Conservation (phyloP, 75 land plant species). For the Larix kaempferi region DNA sequence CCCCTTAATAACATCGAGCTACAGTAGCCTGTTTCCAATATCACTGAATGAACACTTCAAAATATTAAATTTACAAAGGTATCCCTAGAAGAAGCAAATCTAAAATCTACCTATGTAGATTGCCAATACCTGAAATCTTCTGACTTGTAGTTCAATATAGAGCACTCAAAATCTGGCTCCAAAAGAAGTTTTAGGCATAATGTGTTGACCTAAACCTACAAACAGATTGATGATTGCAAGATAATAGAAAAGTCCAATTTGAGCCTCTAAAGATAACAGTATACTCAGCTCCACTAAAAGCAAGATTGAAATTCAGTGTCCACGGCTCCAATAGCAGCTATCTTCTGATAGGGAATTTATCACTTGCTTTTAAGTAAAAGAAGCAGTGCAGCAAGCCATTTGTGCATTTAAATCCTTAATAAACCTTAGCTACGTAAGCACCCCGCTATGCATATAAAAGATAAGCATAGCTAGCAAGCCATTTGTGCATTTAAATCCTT, state of each 20-base stretch:
- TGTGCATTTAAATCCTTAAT: background rate
- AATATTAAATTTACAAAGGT: background rate
- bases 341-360: background rate
- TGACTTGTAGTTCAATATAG: background rate
- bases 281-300: background rate
- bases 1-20: background rate
- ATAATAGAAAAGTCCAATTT: background rate
- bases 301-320: background rate
- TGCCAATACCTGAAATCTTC: background rate
- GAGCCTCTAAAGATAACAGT: background rate
- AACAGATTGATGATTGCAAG: background rate
- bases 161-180: slow-evolving; percentile 1
- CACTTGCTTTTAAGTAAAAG: background rate
- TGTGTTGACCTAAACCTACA: background rate
- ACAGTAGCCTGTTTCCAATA: background rate
- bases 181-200: slow-evolving; percentile 1
- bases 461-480: no score
- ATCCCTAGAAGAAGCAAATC: background rate
- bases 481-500: background rate
- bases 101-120: background rate
- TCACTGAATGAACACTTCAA: background rate
- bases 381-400: background rate
- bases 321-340: background rate
- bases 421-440: background rate
- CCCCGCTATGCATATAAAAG: background rate